Base-by-base conservation (phyloP, 2,329 filamentous ascomycete species). In the Pseudogymnoascus sp. region DNA sequence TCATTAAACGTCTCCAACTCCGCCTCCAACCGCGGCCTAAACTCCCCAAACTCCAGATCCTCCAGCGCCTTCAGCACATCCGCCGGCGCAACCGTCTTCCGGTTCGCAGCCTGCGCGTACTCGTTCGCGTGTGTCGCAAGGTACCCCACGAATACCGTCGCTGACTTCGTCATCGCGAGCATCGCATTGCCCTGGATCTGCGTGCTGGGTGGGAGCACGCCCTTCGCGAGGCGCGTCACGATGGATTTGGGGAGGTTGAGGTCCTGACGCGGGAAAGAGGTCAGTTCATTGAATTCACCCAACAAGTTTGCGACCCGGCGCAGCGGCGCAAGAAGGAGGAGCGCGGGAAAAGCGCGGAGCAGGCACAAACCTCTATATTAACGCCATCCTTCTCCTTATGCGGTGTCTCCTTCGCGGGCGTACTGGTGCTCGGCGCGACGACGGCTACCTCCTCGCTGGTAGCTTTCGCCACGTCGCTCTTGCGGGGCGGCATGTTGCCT, bases 181-280 rank as follows among this genome's bases (percentile, higher is more conserved):
- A 92, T 83, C 42, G 90, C 90, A 76, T 92, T 91, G 70, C 87
- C 89, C 72, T 93, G 89, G 58, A 93, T 89, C 74, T 91, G 88
- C 4, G 89, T 92, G 72, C 92, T 92, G 5, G 88, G 81, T 0
- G 90, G 89, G 4, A 94, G 78, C 5, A 90, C 88, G 40, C 88
- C 87, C 76, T 93, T 93, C 40, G 89, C 88, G 35, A 94, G 80
- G 61, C 89, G 82, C 60, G 88, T 88, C 67, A 93, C 87, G 75
- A 93, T 91, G 5, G 88, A 91, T 71, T 90, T 91, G 33, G 90
- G 90, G 12, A 94, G 80, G 64, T 81, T 86, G 62, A 92, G 82
- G 71, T 93, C 89, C 86, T 89, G 36, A 18, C 12, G 31, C 42
- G 39, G 18, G 21, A 35, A 29, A 18, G 18, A 45, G n/a, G 42